Evolutionary conservation across 78 protist species (phyloP), one percentile per base, ranked within the genome.

Genomic region (Dictyostelium citrinum): DNA sequence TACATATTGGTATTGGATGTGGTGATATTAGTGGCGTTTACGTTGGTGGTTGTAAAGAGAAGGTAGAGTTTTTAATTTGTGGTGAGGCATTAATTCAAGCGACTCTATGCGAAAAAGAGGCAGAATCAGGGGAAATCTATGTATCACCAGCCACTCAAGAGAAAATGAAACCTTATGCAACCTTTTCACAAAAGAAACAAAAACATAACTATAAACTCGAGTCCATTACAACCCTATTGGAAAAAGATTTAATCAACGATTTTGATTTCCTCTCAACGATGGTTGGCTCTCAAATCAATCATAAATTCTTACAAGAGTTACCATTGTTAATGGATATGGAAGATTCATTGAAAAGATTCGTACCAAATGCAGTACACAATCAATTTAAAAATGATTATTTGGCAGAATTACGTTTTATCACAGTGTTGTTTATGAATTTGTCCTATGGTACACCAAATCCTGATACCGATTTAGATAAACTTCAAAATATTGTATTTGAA

Each of bases 1-100:
- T 96, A 4, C 98, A 96, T 41, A 93, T 96, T 55, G 98, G 98
- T n/a, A 74, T 96, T 22, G 91, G 96, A 2, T 95, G 97, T 27
- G 98, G 98, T 12, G 45, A 81, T 17, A 67, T 91, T 14, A 46
- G 70, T 46, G 97, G 97, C 20, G 49, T 96, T 43, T 95, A 93
- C 67, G 94, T 96, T 10, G 98, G 98, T 64, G 98, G 98, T 55
- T 77, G 46, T 46, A 78, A 67, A 11, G 75, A 95, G 27, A 84
- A 95, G 3, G 90, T 91, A 14, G 98, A 96, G 55, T 96, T 91
- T 72, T 77, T 96, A 7, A 90, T 96, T 35, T 94, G 93, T 3
- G 98, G 98, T 55, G 85, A 92, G 29, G 95, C 95, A 11, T 22
- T 96, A 49, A 61, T 67, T 37, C 91, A 93, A 35, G 90, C 96